These are phyloP conservation scores for Fusarium floridanum DNA, from an alignment of 2,329 filamentous ascomycete genomes.

Conservation along the genomic window DNA sequence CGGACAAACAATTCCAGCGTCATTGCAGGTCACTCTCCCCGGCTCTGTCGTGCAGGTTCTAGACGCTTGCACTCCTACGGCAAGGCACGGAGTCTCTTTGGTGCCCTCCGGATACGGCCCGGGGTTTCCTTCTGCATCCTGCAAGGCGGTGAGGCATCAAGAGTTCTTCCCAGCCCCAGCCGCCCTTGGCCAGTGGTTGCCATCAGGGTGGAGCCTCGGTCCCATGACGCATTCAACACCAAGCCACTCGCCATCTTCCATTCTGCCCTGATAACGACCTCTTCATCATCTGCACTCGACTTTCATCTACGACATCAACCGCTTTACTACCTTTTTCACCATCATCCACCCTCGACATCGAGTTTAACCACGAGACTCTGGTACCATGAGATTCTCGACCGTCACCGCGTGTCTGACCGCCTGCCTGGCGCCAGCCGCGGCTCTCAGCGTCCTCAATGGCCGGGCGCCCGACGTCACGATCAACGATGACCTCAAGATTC, in stretches of 20 bases:
- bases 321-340: constrained; percentile 1
- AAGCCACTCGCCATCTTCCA: constrained; percentile 45
- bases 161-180: constrained; percentile 29
- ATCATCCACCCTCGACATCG: neutral
- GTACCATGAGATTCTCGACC: constrained; percentile 54
- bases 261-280: constrained; percentile 44
- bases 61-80: constrained; percentile 15
- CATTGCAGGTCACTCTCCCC: constrained; percentile 7
- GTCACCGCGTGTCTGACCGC: constrained; percentile 61
- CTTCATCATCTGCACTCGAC: constrained; percentile 35
- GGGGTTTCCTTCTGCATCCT: constrained; percentile 14
- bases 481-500: constrained; percentile 73
- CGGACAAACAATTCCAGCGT: constrained; percentile 3
- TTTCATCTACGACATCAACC: constrained; percentile 18
- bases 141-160: constrained; percentile 47
- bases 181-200: constrained; percentile 27
- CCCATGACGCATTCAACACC: constrained; percentile 55
- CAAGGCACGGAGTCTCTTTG: constrained; percentile 25
- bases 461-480: constrained; percentile 54
- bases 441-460: constrained; percentile 57
- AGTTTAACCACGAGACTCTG: neutral
- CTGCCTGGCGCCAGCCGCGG: constrained; percentile 60
- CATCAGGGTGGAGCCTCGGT: constrained; percentile 46
- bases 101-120: constrained; percentile 31
- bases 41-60: constrained; percentile 15